Evolutionary conservation across 805 yeast species (phyloP), one percentile per base, ranked within the genome.

Genomic region (Yarrowia sp.): DNA sequence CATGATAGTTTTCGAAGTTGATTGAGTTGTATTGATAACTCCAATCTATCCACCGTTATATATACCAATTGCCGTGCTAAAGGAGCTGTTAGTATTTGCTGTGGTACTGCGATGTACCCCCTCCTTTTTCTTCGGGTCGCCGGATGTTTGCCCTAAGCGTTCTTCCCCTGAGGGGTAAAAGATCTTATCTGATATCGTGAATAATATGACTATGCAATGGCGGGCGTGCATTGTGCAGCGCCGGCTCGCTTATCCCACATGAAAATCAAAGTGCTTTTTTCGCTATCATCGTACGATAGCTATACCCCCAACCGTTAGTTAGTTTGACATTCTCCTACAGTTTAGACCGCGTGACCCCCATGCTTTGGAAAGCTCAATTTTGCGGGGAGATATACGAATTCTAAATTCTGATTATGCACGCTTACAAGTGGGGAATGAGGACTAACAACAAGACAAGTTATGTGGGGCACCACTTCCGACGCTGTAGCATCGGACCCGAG

Each of bases 361-460:
- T 5, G 32, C 10, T 43, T 13, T 43, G 32, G 28, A 14, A 35
- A n/a, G 13, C 9, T 32, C n/a, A 22, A 6, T 7, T 39, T 48
- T 48, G 55, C 55, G 55, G 55, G 55, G 55, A 48, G 31, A 13
- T 17, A 48, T 13, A 35, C 10, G 38, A 31, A 48, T 28, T 48
- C 55, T 35, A 48, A 33, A 11, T 33, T 5, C 13, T 2, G 55
- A 48, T 48, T 48, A 48, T 48, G 55, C 55, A 48, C 28, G 32
- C 55, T 15, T 15, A 7, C 8, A 35, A 41, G 53, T 33, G 53
- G 55, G 55, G 55, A 22, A 35, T 48, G 4, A 7, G 4, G 14
- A 4, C 18, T 10, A n/a, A n/a, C 6, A 18, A 43, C 4, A 4
- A 47, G 9, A 35, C 13, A 35, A 9, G 10, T 9, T 15, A 9